phyloP scores from a whole-genome alignment of 1,284 basidiomycete genomes.

The Heterobasidion parviporum region DNA sequence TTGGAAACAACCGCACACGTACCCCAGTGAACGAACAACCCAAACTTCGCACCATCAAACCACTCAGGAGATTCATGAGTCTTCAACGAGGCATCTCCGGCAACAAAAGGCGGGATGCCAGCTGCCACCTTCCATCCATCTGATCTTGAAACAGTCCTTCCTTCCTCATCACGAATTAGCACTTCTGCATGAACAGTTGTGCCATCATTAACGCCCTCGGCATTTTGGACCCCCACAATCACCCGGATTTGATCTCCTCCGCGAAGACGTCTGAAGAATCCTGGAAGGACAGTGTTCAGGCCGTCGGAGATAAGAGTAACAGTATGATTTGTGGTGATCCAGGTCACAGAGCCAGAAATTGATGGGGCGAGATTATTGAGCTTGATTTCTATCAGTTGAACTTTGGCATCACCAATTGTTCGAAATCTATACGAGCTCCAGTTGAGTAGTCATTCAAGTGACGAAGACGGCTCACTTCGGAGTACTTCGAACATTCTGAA shows the following conservation, averaged over 20 bases:
- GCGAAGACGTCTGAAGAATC: slow-evolving; percentile 15
- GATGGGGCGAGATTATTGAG: slow-evolving; percentile 16
- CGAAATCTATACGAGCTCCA: too few relatives aligned
- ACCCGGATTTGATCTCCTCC: slow-evolving; percentile 20
- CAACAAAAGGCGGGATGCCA: slow-evolving; percentile 30
- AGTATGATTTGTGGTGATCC: slow-evolving; percentile 13
- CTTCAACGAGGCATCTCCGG: slow-evolving; percentile 27
- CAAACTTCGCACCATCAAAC: slow-evolving; percentile 19
- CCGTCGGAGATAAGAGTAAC: slow-evolving; percentile 11
- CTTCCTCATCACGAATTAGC: slow-evolving; percentile 18
- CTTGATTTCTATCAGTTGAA: slow-evolving; percentile 13
- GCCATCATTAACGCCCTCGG: slow-evolving; percentile 4
- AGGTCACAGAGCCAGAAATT: slow-evolving; percentile 5
- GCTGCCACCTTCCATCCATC: slow-evolving; percentile 24
- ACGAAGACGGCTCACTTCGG: background rate
- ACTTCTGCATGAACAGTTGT: slow-evolving; percentile 24
- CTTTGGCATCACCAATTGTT: background rate
- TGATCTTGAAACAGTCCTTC: slow-evolving; percentile 23
- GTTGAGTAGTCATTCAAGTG: too few relatives aligned
- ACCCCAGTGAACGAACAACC: background rate
- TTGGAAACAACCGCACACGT: background rate
- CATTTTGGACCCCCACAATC: slow-evolving; percentile 15
- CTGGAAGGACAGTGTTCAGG: slow-evolving; percentile 17
- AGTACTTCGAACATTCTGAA: background rate
- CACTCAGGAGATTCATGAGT: slow-evolving; percentile 44